Conservation (phyloP, 441 rosid genomes). For the Populus tomentosa region DNA sequence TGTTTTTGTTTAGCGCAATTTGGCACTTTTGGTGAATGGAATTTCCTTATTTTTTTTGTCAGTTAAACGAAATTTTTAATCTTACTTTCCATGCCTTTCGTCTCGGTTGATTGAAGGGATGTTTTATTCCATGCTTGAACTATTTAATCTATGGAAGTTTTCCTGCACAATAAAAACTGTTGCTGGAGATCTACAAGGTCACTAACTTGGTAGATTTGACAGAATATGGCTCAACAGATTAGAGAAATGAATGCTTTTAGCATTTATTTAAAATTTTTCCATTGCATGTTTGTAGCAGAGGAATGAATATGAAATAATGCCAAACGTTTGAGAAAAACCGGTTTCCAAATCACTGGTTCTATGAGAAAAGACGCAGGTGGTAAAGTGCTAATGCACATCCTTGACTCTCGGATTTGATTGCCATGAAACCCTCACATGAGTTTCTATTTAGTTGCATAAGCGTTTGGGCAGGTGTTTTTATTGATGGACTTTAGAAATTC, state of each 20-base stretch:
- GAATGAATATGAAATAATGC: background rate
- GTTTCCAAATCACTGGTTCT: background rate
- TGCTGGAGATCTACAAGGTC: background rate
- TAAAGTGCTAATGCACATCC: background rate
- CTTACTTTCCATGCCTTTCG: background rate
- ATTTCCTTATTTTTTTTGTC: constrained; percentile 4
- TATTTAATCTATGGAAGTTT: background rate
- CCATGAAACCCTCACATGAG: background rate
- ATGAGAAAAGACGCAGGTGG: background rate
- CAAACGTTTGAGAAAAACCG: background rate
- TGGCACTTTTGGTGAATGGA: constrained; percentile 16
- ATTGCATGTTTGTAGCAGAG: background rate
- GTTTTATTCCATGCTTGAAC: background rate
- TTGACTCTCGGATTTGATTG: background rate
- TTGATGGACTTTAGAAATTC: no score
- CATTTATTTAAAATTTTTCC: background rate
- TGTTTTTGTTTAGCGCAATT: constrained; percentile 17
- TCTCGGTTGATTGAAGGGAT: background rate
- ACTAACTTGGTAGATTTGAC: background rate
- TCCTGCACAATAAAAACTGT: background rate
- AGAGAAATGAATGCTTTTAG: background rate
- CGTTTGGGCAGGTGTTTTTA: background rate
- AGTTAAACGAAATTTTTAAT: background rate
- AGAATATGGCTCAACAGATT: background rate
- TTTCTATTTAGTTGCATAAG: background rate